Evolutionary conservation across 176 grass and related monocot species (phyloP).

Genomic region (Aegilops bicornis): DNA sequence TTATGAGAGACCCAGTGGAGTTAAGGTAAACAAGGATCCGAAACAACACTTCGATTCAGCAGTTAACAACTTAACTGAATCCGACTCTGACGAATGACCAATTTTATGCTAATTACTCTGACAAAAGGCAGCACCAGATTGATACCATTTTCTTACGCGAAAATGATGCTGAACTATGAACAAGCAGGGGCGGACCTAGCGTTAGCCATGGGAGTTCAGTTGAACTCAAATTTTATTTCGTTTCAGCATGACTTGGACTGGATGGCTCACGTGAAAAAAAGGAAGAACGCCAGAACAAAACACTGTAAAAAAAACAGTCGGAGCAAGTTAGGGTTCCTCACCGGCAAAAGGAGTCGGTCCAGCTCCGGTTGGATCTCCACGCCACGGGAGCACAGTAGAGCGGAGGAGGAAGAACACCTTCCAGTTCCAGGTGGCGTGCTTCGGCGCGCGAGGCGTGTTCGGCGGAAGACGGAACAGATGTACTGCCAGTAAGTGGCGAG

Average conservation of each 20-base stretch:
- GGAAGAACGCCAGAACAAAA: not conserved
- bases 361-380: not conserved
- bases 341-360: not conserved
- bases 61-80: too few species aligned
- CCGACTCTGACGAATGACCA: not conserved
- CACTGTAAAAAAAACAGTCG: not conserved
- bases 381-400: not conserved
- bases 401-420: not conserved
- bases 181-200: constrained; percentile 3
- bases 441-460: not conserved
- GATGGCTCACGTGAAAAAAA: not conserved
- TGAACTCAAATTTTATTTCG: not conserved
- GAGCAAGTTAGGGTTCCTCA: not conserved
- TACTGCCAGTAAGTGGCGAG: not conserved
- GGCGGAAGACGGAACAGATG: not conserved
- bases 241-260: not conserved
- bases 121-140: not conserved
- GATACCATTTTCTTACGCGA: not conserved
- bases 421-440: constrained; percentile 8
- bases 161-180: not conserved
- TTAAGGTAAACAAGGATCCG: not conserved
- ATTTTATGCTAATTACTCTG: not conserved
- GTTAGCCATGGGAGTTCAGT: not conserved
- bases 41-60: not conserved
- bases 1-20: not conserved